Conservation (phyloP, 2,329 filamentous ascomycete species). For the Drechslerella coelobrocha region DNA sequence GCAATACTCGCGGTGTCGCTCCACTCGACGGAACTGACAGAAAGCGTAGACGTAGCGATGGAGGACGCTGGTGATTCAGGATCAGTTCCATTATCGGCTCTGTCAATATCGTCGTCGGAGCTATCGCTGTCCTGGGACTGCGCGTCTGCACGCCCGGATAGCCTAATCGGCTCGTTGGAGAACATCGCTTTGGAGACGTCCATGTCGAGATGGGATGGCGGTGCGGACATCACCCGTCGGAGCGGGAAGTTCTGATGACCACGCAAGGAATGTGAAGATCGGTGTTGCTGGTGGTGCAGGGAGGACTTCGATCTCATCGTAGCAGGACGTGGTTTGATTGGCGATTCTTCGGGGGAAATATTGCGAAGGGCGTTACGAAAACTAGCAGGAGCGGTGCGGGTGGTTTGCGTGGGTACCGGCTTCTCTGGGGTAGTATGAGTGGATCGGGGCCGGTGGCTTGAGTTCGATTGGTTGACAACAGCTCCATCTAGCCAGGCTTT, state of each 20-base stretch:
- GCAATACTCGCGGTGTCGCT: constrained; percentile 38
- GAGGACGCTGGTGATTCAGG: constrained; percentile 25
- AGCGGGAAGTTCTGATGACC: constrained; percentile 20
- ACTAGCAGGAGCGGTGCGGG: constrained; percentile 12
- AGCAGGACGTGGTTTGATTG: not conserved
- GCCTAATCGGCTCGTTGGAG: constrained; percentile 39
- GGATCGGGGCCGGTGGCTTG: constrained; percentile 37
- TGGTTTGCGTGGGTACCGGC: constrained; percentile 10
- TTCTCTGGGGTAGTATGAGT: constrained; percentile 42
- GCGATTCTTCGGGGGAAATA: constrained; percentile 20
- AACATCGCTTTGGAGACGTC: constrained; percentile 40
- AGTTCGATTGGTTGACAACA: constrained; percentile 18
- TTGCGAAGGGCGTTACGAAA: not conserved
- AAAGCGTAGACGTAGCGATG: constrained; percentile 44
- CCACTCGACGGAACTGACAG: constrained; percentile 47
- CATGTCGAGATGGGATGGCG: constrained; percentile 17
- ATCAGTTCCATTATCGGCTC: constrained; percentile 27
- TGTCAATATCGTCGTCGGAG: constrained; percentile 27
- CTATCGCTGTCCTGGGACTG: constrained; percentile 33
- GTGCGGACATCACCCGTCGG: constrained; percentile 15
- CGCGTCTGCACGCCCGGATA: constrained; percentile 19
- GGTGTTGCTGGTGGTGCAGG: constrained; percentile 6
- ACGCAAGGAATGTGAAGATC: not conserved
- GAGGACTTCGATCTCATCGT: constrained; percentile 16
- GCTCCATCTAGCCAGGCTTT: constrained; percentile 43